Conservation (phyloP, 2,329 filamentous ascomycete genomes). For the Incumbomyces delicatus region DNA sequence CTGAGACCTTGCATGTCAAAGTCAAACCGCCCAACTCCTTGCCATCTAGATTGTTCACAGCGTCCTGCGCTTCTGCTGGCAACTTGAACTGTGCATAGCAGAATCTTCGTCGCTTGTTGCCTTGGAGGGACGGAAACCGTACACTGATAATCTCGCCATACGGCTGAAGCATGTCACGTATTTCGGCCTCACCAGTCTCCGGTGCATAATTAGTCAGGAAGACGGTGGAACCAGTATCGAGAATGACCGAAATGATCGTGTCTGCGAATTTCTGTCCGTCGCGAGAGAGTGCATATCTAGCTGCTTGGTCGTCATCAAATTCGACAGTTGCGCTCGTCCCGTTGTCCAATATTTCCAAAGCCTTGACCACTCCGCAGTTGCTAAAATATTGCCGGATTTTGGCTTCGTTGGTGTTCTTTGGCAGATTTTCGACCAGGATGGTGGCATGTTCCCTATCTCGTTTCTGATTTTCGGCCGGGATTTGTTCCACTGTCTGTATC, state of each 20-base stretch:
- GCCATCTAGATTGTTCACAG: slow-evolving; percentile 64
- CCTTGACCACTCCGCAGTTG: slow-evolving; percentile 76
- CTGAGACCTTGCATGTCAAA: slow-evolving; percentile 71
- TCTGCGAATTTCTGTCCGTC: slow-evolving; percentile 72
- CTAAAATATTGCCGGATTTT: slow-evolving; percentile 83
- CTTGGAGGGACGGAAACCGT: slow-evolving; percentile 84
- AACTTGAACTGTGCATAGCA: slow-evolving; percentile 88
- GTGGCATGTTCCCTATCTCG: slow-evolving; percentile 87
- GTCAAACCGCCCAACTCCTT: slow-evolving; percentile 55
- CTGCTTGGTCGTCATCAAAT: slow-evolving; percentile 72
- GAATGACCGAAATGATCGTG: slow-evolving; percentile 60
- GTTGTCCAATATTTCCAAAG: slow-evolving; percentile 60
- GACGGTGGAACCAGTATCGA: slow-evolving; percentile 69
- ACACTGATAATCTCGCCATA: slow-evolving; percentile 78
- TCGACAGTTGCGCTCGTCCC: slow-evolving; percentile 69
- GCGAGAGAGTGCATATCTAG: slow-evolving; percentile 67
- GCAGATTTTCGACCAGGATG: slow-evolving; percentile 69
- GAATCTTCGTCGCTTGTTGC: slow-evolving; percentile 79
- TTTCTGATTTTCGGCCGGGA: slow-evolving; percentile 42
- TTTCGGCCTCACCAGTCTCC: slow-evolving; percentile 38
- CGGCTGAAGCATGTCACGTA: slow-evolving; percentile 47
- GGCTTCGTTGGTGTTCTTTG: slow-evolving; percentile 56
- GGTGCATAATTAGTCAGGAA: slow-evolving; percentile 84
- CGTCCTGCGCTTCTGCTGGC: slow-evolving; percentile 51
- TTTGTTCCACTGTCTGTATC: slow-evolving; percentile 25